Evolutionary conservation across 345 rosid species (phyloP).

Genomic region (Eucalyptus microcorys): DNA sequence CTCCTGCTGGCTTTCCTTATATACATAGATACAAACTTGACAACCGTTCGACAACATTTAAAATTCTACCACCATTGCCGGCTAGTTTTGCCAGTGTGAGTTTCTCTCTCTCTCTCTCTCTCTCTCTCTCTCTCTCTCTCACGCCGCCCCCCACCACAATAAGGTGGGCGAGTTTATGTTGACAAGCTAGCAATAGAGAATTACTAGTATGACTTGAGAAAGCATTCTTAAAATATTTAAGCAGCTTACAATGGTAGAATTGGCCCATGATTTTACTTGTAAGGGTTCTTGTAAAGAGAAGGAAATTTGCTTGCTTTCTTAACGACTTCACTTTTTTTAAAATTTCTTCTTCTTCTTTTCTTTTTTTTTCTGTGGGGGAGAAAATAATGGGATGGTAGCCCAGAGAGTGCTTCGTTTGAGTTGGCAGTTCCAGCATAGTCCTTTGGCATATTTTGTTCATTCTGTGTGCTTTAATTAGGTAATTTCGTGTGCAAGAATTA

Average conservation of each 20-base stretch:
- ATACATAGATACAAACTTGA: slow-evolving; percentile 71
- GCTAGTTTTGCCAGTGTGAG: slow-evolving; percentile 64
- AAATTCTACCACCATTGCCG: slow-evolving; percentile 68
- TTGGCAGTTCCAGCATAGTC: neutral
- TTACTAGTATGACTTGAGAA: neutral
- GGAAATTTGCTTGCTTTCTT: neutral
- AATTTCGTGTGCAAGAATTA: neutral
- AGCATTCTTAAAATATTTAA: neutral
- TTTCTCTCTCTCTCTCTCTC: slow-evolving; percentile 1
- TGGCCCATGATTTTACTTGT: neutral
- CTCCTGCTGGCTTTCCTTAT: slow-evolving; percentile 16
- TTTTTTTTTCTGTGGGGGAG: neutral
- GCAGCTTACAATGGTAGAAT: neutral
- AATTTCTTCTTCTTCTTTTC: neutral
- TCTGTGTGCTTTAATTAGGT: neutral
- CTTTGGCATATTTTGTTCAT: neutral
- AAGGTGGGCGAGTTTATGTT: neutral
- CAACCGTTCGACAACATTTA: slow-evolving; percentile 71
- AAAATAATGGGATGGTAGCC: neutral
- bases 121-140: neutral
- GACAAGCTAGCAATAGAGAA: neutral
- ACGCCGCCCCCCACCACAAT: neutral
- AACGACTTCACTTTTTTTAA: neutral
- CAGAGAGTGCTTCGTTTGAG: neutral
- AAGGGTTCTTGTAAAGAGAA: neutral